phyloP scores from a whole-genome alignment of 2,329 filamentous ascomycete genomes.

The Fusarium sp. region DNA sequence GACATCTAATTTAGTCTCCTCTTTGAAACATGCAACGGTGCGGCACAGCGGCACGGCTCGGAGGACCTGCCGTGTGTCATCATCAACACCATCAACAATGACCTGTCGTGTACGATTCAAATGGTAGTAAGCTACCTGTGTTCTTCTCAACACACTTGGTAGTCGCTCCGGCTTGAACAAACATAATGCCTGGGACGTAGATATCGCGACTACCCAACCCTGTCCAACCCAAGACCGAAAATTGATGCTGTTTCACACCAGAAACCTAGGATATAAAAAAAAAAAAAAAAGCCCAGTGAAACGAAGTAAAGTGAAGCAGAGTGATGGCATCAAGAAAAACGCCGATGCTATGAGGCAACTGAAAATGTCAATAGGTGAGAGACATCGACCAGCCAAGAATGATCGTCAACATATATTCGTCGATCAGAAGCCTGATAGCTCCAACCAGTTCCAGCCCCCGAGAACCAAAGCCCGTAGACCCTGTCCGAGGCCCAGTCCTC shows the following conservation, averaged over 20 bases:
- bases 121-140: constrained; percentile 1
- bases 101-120: no score
- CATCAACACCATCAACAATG: background rate
- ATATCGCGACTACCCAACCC: background rate
- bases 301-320: background rate
- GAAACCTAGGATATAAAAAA: background rate
- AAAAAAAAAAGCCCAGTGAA: constrained; percentile 3
- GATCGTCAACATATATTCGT: background rate
- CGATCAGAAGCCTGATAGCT: constrained; percentile 8
- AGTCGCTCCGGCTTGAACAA: background rate
- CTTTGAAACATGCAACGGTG: constrained; percentile 6
- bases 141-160: background rate
- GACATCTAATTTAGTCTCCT: background rate
- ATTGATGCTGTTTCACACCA: constrained; percentile 17
- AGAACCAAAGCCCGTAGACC: background rate
- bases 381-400: background rate
- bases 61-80: background rate
- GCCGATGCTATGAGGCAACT: constrained; percentile 44
- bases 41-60: constrained; percentile 33
- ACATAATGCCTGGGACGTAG: background rate
- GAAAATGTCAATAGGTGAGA: constrained; percentile 17
- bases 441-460: constrained; percentile 15
- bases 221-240: background rate
- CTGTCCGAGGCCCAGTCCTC: background rate
- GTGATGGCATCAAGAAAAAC: constrained; percentile 24